Conservation (phyloP, 345 rosid genomes). For the Populus simonii region DNA sequence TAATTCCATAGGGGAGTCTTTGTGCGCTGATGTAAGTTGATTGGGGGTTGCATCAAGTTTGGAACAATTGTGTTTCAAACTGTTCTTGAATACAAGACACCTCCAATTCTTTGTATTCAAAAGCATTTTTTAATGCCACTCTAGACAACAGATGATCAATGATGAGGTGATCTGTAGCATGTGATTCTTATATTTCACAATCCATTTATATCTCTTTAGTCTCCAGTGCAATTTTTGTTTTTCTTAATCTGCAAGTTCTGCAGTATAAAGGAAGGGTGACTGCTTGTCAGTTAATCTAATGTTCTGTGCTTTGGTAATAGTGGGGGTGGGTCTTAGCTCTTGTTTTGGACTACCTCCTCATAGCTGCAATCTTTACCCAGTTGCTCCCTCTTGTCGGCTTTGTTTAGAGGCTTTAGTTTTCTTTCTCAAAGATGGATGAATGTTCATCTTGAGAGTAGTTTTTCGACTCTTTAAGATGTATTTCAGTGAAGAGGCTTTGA, state of each 20-base stretch:
- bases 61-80: not conserved
- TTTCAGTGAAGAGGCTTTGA: not conserved
- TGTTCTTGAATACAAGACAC: not conserved
- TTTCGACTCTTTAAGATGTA: no score
- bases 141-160: not conserved
- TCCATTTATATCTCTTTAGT: no score
- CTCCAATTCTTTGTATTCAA: not conserved
- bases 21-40: not conserved
- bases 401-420: not conserved
- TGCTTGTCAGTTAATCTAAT: not conserved
- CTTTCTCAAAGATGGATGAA: not conserved
- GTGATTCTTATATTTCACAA: no score
- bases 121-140: not conserved
- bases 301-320: not conserved
- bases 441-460: not conserved
- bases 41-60: not conserved
- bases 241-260: no score
- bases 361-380: not conserved
- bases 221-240: no score
- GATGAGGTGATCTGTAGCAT: not conserved
- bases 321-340: not conserved
- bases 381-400: not conserved
- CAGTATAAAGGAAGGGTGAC: not conserved
- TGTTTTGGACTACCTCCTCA: not conserved
- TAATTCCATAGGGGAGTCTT: not conserved